phyloP scores from a whole-genome alignment of 306 rosid species.

The barrel medic (Medicago truncatula) region MtrunA17r5.0-ANR NC_053046.1:27422001-27422500 shows the following conservation, averaged over 20 bases:
- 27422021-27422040: conserved; percentile 88
- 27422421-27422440: too few relatives aligned
- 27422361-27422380: too few relatives aligned
- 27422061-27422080: conserved; percentile 95
- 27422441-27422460: conserved; percentile 59
- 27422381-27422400: not conserved
- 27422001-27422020: conserved; percentile 80
- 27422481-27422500: conserved; percentile 80
- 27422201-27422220: too few relatives aligned
- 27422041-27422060: conserved; percentile 92
- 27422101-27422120: conserved; percentile 21
- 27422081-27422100: conserved; percentile 74
- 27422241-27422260: conserved; percentile 72
- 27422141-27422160: conserved; percentile 62
- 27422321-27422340: conserved; percentile 79
- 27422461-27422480: conserved; percentile 60
- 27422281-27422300: conserved; percentile 81
- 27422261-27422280: conserved; percentile 81
- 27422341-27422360: conserved; percentile 47
- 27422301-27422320: conserved; percentile 84
- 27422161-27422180: conserved; percentile 60
- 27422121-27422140: conserved; percentile 63
- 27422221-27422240: too few relatives aligned
- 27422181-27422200: too few relatives aligned
- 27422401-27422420: too few relatives aligned